These are phyloP conservation scores for Cladosporium sp. DNA, from an alignment of 2,329 filamentous ascomycete species.

Conservation along the genomic window DNA sequence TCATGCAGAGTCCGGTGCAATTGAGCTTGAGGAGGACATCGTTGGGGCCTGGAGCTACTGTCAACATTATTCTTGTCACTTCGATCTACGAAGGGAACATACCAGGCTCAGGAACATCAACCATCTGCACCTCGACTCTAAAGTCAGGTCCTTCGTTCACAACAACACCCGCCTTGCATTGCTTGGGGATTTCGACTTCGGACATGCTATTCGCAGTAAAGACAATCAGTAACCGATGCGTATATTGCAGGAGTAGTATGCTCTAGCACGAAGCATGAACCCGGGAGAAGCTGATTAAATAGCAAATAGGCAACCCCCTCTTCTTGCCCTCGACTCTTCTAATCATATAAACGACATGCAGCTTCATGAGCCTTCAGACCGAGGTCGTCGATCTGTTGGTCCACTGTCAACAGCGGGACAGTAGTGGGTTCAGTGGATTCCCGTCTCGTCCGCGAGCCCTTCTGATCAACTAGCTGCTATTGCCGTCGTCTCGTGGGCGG, in stretches of 20 bases:
- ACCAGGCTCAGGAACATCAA: conserved; percentile 54
- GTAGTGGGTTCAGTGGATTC: neutral
- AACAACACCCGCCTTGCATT: conserved; percentile 55
- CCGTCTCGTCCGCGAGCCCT: neutral
- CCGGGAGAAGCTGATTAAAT: neutral
- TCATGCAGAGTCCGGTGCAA: conserved; percentile 60
- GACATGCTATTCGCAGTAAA: conserved; percentile 24
- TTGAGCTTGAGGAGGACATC: conserved; percentile 61
- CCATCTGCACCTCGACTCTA: conserved; percentile 49
- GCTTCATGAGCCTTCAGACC: neutral
- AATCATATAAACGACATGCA: neutral
- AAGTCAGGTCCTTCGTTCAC: conserved; percentile 55
- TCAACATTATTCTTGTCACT: conserved; percentile 8
- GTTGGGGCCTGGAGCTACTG: conserved; percentile 46
- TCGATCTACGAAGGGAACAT: conserved; percentile 17
- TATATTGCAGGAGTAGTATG: neutral
- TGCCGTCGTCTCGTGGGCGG: conserved; percentile 3
- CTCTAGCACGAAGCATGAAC: neutral
- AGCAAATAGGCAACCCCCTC: neutral
- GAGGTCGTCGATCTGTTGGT: conserved; percentile 11
- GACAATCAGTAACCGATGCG: neutral
- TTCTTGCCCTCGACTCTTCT: neutral
- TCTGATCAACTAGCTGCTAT: neutral
- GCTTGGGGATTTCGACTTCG: conserved; percentile 46
- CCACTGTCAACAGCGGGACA: conserved; percentile 4